Base-by-base conservation (phyloP, 768 basidiomycete species). In the Lentinula aciculospora region DNA sequence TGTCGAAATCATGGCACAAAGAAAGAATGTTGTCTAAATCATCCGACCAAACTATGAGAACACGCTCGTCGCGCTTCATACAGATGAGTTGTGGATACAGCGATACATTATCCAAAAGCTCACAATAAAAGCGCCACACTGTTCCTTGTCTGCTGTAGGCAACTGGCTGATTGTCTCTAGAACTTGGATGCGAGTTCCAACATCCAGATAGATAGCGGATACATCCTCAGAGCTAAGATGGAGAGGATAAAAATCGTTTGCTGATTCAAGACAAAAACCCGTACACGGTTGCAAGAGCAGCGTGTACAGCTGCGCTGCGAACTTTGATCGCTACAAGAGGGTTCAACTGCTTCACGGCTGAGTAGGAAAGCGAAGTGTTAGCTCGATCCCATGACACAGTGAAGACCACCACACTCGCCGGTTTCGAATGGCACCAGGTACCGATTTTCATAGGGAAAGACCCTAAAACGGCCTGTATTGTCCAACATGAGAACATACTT, bases 91-190 rank as follows among this genome's bases (percentile, higher is more conserved):
- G 59, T 37, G 36, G 42, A 51, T 12, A 27, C 15, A 47, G 23
- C 15, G 37, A 17, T 17, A 19, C 25, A 32, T 29, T 42, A 15
- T 45, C 21, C 7, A 31, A n/a, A 32, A 28, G 77, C 81, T 65
- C 68, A 88, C 89, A 54, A 93, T 79, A 68, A 95, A 95, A 12
- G 93, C 93, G 19, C 86, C 93, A 50, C 88, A 92, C 65, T 94
- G 92, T 67, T 94, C 92, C 74, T 94, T 94, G 67, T 94, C 89
- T 6, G 92, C 92, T 39, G 81, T 79, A 5, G 86, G 82, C 40
- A 95, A 74, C 57, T 81, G 77, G 53, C 67, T 65, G 63, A 94
- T 83, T 15, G 81, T 81, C 58, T 90, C 86, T 25, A 95, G 69
- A 57, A 95, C 84, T 70, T 95, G 93, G 53, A 95, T 94, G 5